Percentiles rank a stretch among this genome's conserved stretches.
phyloP scores from a whole-genome alignment of 2,329 filamentous ascomycete genomes.

The Falciphora oryzae region DNA sequence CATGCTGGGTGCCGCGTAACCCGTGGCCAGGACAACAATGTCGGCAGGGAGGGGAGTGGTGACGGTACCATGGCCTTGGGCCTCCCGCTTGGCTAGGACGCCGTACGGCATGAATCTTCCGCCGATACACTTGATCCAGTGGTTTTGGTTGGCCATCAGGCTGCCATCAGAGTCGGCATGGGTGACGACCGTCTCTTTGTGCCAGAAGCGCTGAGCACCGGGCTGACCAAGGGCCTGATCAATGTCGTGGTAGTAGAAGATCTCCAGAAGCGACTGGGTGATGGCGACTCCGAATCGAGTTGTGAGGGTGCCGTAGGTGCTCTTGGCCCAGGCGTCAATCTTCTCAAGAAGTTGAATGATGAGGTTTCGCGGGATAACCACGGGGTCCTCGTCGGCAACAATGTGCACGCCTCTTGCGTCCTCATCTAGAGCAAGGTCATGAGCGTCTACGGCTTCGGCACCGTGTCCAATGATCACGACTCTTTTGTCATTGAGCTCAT shows the following conservation, averaged over 20 bases:
- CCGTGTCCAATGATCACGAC: conserved; percentile 4
- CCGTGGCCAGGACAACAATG: conserved; percentile 1
- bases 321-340: not conserved
- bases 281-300: no score
- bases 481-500: not conserved
- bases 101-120: no score
- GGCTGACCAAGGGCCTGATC: no score
- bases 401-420: not conserved
- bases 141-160: not conserved
- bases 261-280: not conserved
- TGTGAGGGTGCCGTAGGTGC: no score
- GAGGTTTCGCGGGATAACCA: not conserved
- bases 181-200: no score
- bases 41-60: not conserved
- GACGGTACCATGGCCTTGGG: no score
- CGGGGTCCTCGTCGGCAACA: not conserved
- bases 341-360: not conserved
- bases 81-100: not conserved
- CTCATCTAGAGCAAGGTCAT: not conserved
- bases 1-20: not conserved
- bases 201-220: no score
- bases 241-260: no score
- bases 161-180: not conserved
- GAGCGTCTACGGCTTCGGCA: not conserved
- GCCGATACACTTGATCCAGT: not conserved